Evolutionary conservation across 805 yeast species (phyloP), one percentile per base, ranked within the genome.

Genomic region (Pichia paraexigua): DNA sequence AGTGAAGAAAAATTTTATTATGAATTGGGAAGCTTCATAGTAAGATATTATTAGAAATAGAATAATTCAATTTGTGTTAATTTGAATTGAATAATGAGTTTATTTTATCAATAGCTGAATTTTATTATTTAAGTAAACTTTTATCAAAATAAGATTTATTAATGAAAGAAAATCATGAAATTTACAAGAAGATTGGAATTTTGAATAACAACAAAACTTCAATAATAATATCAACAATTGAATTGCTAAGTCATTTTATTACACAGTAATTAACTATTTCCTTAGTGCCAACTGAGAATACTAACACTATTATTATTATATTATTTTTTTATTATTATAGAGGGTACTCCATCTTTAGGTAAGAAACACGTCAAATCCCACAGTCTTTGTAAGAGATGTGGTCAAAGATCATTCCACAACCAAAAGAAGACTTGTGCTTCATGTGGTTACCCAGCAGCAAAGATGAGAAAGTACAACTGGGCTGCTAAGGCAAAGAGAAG

Each of bases 291-390:
- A 15, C 11, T 17, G n/a, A 18, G 35, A 46, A 48, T 52, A 53
- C 53, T 47, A 51, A 53, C 56, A 22, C 20, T 11, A 22, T 17
- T 22, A 18, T 43, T 30, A 21, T 10, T 32, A 40, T 43, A 28
- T 53, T 39, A 30, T 20, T 43, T 20, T 43, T 42, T 40, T 43
- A 43, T 67, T 56, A 53, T 56, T 59, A 63, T 68, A 82, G 95
- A 92, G 90, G 99, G 99, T 88, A 92, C 99, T 78, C 97, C 98
- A 80, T 89, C 97, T 76, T 85, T 89, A 84, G 99, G 99, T 85
- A 92, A 92, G 83, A 90, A 94, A 79, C 97, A 94, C 88, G 91
- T 87, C 92, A 94, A 94, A 82, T 86, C 98, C 74, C 99, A 94
- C 89, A 86, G 95, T 74, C 82, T 91, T 78, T 94, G 99, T 85